These are phyloP conservation scores for Trichosporon ovoides DNA, from an alignment of 1,284 basidiomycete species.

Conservation along the genomic window DNA sequence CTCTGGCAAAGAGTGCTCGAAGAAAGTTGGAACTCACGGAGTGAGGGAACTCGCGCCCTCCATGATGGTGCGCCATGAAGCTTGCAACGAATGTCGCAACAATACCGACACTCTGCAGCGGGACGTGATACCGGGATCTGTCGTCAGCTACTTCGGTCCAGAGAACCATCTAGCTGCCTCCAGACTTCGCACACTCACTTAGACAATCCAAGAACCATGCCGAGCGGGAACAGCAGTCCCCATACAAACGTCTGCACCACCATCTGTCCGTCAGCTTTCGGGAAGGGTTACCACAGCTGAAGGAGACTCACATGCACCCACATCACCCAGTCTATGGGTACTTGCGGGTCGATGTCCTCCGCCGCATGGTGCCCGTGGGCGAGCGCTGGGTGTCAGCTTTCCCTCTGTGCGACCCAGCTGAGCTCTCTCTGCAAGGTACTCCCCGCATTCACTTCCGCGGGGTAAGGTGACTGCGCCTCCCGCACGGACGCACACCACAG, in stretches of 20 bases:
- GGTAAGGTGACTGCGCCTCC: no score
- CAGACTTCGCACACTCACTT: constrained; percentile 57
- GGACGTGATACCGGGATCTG: constrained; percentile 71
- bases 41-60: constrained; percentile 64
- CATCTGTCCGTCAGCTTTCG: constrained; percentile 51
- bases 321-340: constrained; percentile 67
- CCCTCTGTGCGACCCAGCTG: no score
- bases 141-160: no score
- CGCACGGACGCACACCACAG: no score
- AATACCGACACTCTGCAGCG: constrained; percentile 67
- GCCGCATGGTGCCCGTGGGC: constrained; percentile 57
- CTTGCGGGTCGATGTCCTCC: constrained; percentile 59
- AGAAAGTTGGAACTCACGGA: no score
- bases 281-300: not conserved
- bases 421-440: no score
- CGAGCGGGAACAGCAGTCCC: constrained; percentile 75
- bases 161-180: no score
- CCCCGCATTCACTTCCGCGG: no score
- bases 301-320: constrained; percentile 62
- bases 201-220: constrained; percentile 78
- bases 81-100: constrained; percentile 64
- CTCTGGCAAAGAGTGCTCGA: no score
- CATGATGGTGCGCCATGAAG: constrained; percentile 70
- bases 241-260: constrained; percentile 67
- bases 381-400: no score